phyloP scores from a whole-genome alignment of 192 early-diverging fungal species.

The Coemansia sp. region DNA sequence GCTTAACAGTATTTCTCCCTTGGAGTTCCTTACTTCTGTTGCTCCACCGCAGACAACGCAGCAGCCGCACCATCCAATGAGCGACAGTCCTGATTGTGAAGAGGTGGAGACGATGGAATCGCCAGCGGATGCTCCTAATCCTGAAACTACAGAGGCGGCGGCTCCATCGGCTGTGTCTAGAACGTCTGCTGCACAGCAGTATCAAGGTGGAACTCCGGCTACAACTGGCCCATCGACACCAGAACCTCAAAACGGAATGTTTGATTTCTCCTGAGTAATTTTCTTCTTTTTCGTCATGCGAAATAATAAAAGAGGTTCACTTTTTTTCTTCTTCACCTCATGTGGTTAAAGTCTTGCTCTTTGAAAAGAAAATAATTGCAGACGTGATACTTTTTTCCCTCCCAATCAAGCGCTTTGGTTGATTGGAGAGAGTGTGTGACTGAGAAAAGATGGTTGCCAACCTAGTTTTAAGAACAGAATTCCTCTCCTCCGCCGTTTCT shows the following conservation, averaged over 20 bases:
- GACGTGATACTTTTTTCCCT: no score
- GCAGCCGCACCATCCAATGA: not conserved
- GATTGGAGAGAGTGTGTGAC: not conserved
- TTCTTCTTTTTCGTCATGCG: not conserved
- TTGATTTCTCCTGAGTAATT: slow-evolving; percentile 7
- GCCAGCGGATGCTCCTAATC: not conserved
- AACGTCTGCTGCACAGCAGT: slow-evolving; percentile 2
- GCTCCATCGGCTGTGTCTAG: not conserved
- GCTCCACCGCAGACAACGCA: not conserved
- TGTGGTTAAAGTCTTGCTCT: not conserved
- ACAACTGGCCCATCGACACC: slow-evolving; percentile 5
- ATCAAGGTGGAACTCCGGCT: not conserved
- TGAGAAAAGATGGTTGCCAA: not conserved
- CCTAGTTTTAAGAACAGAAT: not conserved
- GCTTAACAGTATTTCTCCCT: slow-evolving; percentile 55
- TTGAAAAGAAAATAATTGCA: no score
- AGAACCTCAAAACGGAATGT: slow-evolving; percentile 12
- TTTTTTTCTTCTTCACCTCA: not conserved
- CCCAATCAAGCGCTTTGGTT: not conserved
- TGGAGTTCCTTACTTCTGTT: slow-evolving; percentile 44
- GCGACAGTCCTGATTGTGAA: not conserved
- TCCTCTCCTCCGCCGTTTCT: not conserved
- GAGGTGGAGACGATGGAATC: no score
- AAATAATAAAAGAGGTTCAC: no score
- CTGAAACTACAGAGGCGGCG: not conserved